Percentiles rank a stretch among this genome's conserved stretches.
These are phyloP conservation scores for Fusarium temperatum DNA, from an alignment of 2,329 filamentous ascomycete species.

Conservation along the genomic window DNA sequence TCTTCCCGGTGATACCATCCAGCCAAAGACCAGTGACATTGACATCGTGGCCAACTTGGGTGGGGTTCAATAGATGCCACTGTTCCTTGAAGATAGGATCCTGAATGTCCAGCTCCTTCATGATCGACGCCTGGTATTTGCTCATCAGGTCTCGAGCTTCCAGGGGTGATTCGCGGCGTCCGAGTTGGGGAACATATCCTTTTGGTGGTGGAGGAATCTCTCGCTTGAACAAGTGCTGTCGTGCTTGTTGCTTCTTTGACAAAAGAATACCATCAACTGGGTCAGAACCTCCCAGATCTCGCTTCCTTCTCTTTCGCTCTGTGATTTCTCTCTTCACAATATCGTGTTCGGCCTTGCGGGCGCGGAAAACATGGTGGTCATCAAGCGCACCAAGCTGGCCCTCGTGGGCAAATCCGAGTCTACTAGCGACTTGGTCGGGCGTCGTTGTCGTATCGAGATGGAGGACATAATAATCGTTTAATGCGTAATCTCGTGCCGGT, in stretches of 20 bases:
- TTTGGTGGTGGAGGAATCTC: slow-evolving; percentile 53
- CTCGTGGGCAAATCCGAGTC: slow-evolving; percentile 81
- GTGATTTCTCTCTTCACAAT: slow-evolving; percentile 64
- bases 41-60: slow-evolving; percentile 86
- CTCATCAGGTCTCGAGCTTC: slow-evolving; percentile 55
- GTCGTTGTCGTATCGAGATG: slow-evolving; percentile 75
- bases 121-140: slow-evolving; percentile 67
- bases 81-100: slow-evolving; percentile 95
- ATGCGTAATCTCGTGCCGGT: slow-evolving; percentile 75
- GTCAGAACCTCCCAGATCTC: slow-evolving; percentile 61
- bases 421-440: slow-evolving; percentile 74
- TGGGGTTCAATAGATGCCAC: slow-evolving; percentile 92
- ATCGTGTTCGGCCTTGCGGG: slow-evolving; percentile 69
- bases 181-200: slow-evolving; percentile 31
- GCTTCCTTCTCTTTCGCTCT: slow-evolving; percentile 68
- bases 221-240: slow-evolving; percentile 63
- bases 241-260: slow-evolving; percentile 75
- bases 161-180: background rate
- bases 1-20: slow-evolving; percentile 88
- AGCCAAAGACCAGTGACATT: slow-evolving; percentile 96
- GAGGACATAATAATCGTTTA: slow-evolving; percentile 92
- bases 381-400: slow-evolving; percentile 80
- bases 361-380: slow-evolving; percentile 86
- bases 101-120: slow-evolving; percentile 73
- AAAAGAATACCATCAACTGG: slow-evolving; percentile 79